These are phyloP conservation scores for Castanopsis chinensis DNA, from an alignment of 306 rosid genomes.

Conservation along the genomic window DNA sequence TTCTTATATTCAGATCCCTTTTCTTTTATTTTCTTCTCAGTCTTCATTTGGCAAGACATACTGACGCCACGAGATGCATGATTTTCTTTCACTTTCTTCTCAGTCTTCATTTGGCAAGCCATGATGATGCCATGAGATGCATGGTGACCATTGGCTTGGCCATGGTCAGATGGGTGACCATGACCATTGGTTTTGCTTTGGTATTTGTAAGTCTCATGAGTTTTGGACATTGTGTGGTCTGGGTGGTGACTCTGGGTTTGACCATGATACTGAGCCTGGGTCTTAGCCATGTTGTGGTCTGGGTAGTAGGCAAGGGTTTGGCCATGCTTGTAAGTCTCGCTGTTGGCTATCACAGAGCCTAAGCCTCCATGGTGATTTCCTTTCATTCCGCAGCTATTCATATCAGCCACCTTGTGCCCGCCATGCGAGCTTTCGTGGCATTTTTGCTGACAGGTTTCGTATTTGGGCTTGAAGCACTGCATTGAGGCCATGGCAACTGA, in stretches of 20 bases:
- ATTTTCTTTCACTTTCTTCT: background rate
- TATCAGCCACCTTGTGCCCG: slow-evolving; percentile 37
- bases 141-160: no score
- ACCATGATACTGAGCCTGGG: slow-evolving; percentile 14
- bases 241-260: slow-evolving; percentile 26
- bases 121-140: no score
- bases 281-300: background rate
- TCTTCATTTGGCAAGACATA: no score
- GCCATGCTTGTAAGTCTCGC: slow-evolving; percentile 19
- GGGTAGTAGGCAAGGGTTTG: background rate
- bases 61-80: no score
- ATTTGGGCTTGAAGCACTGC: slow-evolving; percentile 36
- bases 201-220: slow-evolving; percentile 15
- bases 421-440: slow-evolving; percentile 18
- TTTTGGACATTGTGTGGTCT: slow-evolving; percentile 19
- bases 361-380: slow-evolving; percentile 35
- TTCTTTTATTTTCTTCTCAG: background rate
- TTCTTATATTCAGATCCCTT: no score
- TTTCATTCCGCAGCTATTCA: slow-evolving; percentile 43
- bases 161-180: background rate
- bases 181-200: slow-evolving; percentile 11
- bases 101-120: no score
- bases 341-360: slow-evolving; percentile 16
- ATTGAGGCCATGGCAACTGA: slow-evolving; percentile 47
- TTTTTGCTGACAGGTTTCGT: slow-evolving; percentile 39